Percentiles rank a stretch among this genome's conserved stretches.
Evolutionary conservation across 2,329 filamentous ascomycete species (phyloP).

Genomic region (Paecilomyces formosus): DNA sequence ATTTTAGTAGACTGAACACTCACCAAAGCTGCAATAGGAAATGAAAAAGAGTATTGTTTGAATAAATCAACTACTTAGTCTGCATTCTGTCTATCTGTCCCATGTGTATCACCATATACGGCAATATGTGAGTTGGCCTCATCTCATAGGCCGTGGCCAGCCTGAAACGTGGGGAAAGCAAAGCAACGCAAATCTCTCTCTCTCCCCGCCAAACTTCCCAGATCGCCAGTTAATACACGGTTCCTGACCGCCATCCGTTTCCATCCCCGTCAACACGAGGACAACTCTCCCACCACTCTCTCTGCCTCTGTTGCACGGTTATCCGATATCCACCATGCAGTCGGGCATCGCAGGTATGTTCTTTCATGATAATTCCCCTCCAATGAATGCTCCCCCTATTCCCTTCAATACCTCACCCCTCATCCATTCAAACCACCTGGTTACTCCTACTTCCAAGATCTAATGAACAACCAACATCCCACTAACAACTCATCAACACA

Average conservation of each 20-base stretch:
- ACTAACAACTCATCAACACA: not conserved
- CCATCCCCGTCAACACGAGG: not conserved
- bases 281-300: too few species aligned
- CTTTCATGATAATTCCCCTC: not conserved
- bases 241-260: not conserved
- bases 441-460: not conserved
- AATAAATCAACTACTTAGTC: not conserved
- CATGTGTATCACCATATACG: not conserved
- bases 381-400: not conserved
- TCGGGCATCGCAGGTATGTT: not conserved
- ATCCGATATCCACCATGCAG: not conserved
- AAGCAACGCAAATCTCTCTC: not conserved
- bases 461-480: slow-evolving; percentile 1
- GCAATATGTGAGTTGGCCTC: not conserved
- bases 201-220: not conserved
- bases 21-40: not conserved
- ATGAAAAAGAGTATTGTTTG: not conserved
- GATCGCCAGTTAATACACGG: not conserved
- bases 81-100: not conserved
- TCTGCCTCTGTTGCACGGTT: not conserved
- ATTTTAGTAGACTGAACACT: not conserved
- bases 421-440: not conserved
- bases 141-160: not conserved
- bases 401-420: not conserved
- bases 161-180: not conserved